Percentiles rank a stretch among this genome's conserved stretches.
These are phyloP conservation scores for Daldinia loculata DNA, from an alignment of 495 filamentous ascomycete species.

Conservation along the genomic window DNA sequence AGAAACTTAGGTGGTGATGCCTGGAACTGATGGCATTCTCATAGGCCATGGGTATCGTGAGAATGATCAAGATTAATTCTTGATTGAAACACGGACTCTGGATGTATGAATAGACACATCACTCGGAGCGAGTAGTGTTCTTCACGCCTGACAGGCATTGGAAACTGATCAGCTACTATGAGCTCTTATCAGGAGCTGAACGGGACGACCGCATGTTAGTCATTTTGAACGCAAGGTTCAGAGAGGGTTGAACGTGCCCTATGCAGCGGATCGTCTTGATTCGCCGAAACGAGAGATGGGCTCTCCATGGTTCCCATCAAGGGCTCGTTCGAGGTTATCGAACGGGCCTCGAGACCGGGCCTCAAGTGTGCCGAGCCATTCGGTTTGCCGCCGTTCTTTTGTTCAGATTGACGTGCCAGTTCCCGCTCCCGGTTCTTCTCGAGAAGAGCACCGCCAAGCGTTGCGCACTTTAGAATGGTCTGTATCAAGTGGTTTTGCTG, in stretches of 20 bases:
- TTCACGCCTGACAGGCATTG: constrained; percentile 26
- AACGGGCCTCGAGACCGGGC: constrained; percentile 55
- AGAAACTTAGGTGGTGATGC: constrained; percentile 37
- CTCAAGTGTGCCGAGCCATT: constrained; percentile 41
- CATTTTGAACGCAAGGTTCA: constrained; percentile 46
- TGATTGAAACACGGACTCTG: constrained; percentile 32
- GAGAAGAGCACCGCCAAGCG: constrained; percentile 86
- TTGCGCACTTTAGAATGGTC: constrained; percentile 95
- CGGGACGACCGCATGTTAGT: constrained; percentile 46
- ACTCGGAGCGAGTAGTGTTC: constrained; percentile 11
- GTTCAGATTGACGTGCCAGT: constrained; percentile 51
- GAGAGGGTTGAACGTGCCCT: constrained; percentile 68
- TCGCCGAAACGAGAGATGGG: constrained; percentile 66
- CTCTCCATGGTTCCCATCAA: constrained; percentile 65
- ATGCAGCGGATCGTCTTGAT: constrained; percentile 73
- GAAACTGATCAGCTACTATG: constrained; percentile 57
- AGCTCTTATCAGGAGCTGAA: constrained; percentile 56
- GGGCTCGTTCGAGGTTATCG: constrained; percentile 70
- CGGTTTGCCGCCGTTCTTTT: constrained; percentile 35
- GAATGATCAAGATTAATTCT: constrained; percentile 33
- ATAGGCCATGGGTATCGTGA: constrained; percentile 40
- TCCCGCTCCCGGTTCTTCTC: constrained; percentile 68
- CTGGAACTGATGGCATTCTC: constrained; percentile 41
- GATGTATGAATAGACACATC: constrained; percentile 11
- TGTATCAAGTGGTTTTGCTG: constrained; percentile 99